Evolutionary conservation across 306 rosid species (phyloP).

Genomic region (Vicia sativa): DNA sequence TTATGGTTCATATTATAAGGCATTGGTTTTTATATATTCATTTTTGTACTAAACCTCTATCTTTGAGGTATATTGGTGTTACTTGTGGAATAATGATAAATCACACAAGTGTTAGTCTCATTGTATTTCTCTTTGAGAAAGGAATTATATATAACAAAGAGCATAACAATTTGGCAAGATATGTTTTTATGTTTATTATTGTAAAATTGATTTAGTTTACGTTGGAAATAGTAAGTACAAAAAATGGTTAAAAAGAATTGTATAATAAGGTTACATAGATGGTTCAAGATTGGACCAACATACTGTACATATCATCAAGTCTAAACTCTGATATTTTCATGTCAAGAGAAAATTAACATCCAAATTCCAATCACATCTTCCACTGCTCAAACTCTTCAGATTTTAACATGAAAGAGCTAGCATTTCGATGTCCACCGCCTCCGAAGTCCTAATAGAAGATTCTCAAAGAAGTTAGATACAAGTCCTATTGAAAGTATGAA

Average conservation of each 20-base stretch:
- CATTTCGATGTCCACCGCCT: conserved; percentile 87
- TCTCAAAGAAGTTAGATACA: conserved; percentile 21
- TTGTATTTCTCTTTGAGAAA: conserved; percentile 18
- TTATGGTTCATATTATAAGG: conserved; percentile 49
- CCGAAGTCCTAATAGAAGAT: conserved; percentile 62
- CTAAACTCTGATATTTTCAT: conserved; percentile 18
- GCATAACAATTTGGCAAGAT: conserved; percentile 2
- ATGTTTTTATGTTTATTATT: background rate
- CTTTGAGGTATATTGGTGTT: conserved; percentile 52
- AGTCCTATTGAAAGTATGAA: background rate
- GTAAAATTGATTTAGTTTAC: background rate
- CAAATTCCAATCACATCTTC: conserved; percentile 49
- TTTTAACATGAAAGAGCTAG: conserved; percentile 76
- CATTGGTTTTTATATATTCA: conserved; percentile 44
- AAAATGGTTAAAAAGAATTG: conserved; percentile 19
- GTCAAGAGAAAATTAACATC: conserved; percentile 18
- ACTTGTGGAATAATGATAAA: conserved; percentile 48
- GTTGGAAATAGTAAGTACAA: background rate
- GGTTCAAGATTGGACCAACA: conserved; percentile 36
- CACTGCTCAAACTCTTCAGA: conserved; percentile 61
- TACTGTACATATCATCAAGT: background rate
- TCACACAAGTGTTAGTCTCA: conserved; percentile 37
- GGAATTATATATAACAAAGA: conserved; percentile 17
- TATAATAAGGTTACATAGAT: background rate
- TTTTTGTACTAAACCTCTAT: conserved; percentile 55